Conservation (phyloP, 2,329 filamentous ascomycete genomes). For the Microsporum ferrugineum region DNA sequence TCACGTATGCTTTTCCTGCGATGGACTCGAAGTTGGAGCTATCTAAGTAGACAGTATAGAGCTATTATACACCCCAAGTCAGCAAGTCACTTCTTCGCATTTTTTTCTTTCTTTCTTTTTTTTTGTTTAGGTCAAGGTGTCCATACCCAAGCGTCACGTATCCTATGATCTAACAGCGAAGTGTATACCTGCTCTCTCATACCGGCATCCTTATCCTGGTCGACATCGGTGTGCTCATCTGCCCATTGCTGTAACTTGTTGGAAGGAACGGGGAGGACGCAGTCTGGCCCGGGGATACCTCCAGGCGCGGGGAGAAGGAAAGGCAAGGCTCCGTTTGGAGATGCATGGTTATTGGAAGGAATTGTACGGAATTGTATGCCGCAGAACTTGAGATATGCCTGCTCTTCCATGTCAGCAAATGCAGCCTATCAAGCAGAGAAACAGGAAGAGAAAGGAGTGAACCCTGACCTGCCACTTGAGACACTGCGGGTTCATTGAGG, state of each 20-base stretch:
- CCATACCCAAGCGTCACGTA: conserved; percentile 74
- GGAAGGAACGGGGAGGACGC: conserved; percentile 44
- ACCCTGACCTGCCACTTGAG: conserved; percentile 82
- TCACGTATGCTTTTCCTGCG: conserved; percentile 60
- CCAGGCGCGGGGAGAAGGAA: conserved; percentile 56
- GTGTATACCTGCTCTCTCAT: conserved; percentile 50
- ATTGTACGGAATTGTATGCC: conserved; percentile 55
- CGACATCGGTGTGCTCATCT: conserved; percentile 38
- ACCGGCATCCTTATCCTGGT: conserved; percentile 42
- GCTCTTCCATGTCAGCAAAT: not conserved
- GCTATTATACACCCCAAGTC: conserved; percentile 31
- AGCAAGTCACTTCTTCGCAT: not conserved
- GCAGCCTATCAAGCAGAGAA: not conserved
- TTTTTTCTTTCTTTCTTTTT: not conserved
- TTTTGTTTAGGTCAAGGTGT: not conserved
- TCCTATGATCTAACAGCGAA: conserved; percentile 60
- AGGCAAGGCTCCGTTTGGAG: conserved; percentile 74
- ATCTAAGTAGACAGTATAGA: conserved; percentile 72
- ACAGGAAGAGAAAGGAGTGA: not conserved
- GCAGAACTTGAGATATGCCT: conserved; percentile 76
- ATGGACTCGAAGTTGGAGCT: conserved; percentile 53
- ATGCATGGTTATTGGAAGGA: conserved; percentile 83
- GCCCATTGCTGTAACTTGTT: conserved; percentile 60
- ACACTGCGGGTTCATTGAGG: conserved; percentile 85
- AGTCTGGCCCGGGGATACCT: conserved; percentile 22